A percentile compares a stretch with the other conserved stretches of the same genome.
phyloP scores from a whole-genome alignment of 768 basidiomycete species.

The Podaxis sp. region DNA sequence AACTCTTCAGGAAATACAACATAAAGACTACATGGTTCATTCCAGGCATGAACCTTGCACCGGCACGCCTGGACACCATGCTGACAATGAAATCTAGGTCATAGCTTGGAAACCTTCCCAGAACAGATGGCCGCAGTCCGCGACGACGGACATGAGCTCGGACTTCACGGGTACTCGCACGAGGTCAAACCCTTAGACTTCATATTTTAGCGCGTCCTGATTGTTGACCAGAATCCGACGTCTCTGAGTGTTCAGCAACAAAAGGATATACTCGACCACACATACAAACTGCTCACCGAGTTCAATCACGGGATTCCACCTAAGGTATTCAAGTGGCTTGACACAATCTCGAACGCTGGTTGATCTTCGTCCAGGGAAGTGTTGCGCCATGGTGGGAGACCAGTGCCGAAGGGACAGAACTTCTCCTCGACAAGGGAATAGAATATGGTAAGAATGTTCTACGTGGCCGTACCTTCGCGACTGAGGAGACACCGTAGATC shows the following conservation, averaged over 20 bases:
- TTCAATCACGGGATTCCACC: conserved; percentile 63
- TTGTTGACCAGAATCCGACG: conserved; percentile 50
- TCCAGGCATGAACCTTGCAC: conserved; percentile 42
- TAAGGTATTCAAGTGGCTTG: conserved; percentile 30
- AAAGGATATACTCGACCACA: conserved; percentile 67
- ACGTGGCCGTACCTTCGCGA: not conserved
- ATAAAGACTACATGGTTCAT: conserved; percentile 76
- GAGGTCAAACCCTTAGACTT: conserved; percentile 36
- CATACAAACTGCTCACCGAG: conserved; percentile 59
- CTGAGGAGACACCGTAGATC: conserved; percentile 34
- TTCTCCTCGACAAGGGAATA: conserved; percentile 71
- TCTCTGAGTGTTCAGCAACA: conserved; percentile 66
- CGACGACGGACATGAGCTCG: conserved; percentile 76
- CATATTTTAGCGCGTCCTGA: not conserved
- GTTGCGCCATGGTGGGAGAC: conserved; percentile 85
- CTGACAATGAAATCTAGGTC: conserved; percentile 37
- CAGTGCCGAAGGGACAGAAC: conserved; percentile 60
- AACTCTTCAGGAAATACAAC: conserved; percentile 70
- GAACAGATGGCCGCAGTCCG: conserved; percentile 66
- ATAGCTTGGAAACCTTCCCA: conserved; percentile 76
- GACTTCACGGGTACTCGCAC: conserved; percentile 65
- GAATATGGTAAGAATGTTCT: conserved; percentile 54
- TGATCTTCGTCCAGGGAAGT: conserved; percentile 36
- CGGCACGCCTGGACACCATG: not conserved
- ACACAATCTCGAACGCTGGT: not conserved